A percentile compares a stretch with the other conserved stretches of the same genome.
Conservation (phyloP, 2,329 filamentous ascomycete genomes). For the Knufia fluminis region DNA sequence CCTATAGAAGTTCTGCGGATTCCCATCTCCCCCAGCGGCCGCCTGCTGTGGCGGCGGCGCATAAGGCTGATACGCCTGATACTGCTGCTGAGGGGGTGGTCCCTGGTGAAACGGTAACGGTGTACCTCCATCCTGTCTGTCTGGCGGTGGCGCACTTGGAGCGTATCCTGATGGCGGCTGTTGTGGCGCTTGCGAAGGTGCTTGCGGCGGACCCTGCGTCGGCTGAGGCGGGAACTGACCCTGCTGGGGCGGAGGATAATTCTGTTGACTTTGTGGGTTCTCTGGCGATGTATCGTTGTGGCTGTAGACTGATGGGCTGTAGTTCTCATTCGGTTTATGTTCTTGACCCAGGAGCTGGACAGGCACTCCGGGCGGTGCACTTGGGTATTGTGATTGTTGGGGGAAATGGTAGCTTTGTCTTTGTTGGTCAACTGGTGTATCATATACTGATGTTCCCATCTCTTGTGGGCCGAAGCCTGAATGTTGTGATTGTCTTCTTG, state of each 20-base stretch:
- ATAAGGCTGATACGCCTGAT: slow-evolving; percentile 20
- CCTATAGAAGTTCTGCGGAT: background rate
- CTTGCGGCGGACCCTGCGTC: slow-evolving; percentile 15
- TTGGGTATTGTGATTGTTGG: slow-evolving; percentile 20
- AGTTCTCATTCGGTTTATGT: slow-evolving; percentile 23
- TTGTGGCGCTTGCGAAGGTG: slow-evolving; percentile 9
- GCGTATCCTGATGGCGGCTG: slow-evolving; percentile 3
- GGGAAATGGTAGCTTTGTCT: slow-evolving; percentile 28
- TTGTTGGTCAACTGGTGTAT: slow-evolving; percentile 53
- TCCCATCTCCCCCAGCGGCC: background rate
- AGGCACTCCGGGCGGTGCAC: slow-evolving; percentile 28
- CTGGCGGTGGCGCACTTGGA: background rate
- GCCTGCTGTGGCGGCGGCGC: background rate
- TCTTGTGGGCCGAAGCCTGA: slow-evolving; percentile 50
- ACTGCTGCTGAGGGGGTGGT: slow-evolving; percentile 13
- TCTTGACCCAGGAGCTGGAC: slow-evolving; percentile 25
- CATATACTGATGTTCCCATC: slow-evolving; percentile 66
- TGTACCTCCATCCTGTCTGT: background rate
- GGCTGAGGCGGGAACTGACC: slow-evolving; percentile 13
- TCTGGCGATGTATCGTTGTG: slow-evolving; percentile 22
- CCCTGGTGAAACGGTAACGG: background rate
- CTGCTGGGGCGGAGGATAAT: slow-evolving; percentile 12
- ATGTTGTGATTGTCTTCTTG: slow-evolving; percentile 24
- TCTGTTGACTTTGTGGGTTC: slow-evolving; percentile 10
- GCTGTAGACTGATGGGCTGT: slow-evolving; percentile 34